Percentiles rank a stretch among this genome's conserved stretches.
These are phyloP conservation scores for Voacanga thouarsii DNA, from an alignment of 257 asterid species.

Conservation along the genomic window DNA sequence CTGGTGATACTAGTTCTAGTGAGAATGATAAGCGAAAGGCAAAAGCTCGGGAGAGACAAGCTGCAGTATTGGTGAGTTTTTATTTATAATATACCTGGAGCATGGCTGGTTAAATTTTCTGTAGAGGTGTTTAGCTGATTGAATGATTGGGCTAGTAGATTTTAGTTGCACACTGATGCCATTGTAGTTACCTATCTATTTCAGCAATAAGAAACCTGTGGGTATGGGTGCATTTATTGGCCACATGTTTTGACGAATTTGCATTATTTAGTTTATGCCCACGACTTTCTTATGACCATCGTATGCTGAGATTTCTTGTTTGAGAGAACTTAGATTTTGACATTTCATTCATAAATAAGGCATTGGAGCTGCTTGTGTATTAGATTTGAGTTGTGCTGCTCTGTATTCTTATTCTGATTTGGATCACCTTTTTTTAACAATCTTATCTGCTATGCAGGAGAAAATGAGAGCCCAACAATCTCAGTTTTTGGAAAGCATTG, in stretches of 20 bases:
- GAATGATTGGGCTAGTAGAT: neutral
- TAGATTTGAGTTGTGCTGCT: neutral
- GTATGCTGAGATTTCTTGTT: neutral
- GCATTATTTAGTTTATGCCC: neutral
- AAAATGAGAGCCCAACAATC: conserved; percentile 90
- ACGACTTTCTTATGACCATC: neutral
- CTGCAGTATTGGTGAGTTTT: conserved; percentile 80
- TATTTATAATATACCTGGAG: neutral
- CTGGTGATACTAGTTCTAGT: conserved; percentile 29
- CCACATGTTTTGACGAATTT: neutral
- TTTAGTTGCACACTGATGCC: neutral
- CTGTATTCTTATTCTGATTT: conserved; percentile 8
- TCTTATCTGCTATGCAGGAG: conserved; percentile 51
- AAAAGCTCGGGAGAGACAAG: conserved; percentile 92
- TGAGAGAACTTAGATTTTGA: neutral
- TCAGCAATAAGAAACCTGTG: neutral
- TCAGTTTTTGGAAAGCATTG: conserved; percentile 70
- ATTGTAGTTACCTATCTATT: neutral
- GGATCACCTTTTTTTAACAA: conserved; percentile 9
- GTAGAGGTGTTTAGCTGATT: neutral
- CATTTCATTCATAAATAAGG: neutral
- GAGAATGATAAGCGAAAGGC: conserved; percentile 79
- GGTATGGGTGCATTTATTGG: neutral
- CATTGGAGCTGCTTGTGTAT: neutral
- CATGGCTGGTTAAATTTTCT: neutral